Evolutionary conservation across 176 grass and related monocot species (phyloP).

Genomic region (Sorghum bicolor): Sorghum_bicolor_NCBIv3 NC_012878.2:54035501-54036000

Average conservation of each 20-base stretch:
- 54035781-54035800: not conserved
- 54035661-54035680: not conserved
- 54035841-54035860: not conserved
- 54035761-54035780: not conserved
- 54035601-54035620: not conserved
- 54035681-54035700: not conserved
- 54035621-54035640: not conserved
- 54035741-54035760: not conserved
- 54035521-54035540: not conserved
- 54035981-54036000: not conserved
- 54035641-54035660: not conserved
- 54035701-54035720: not conserved
- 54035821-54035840: slow-evolving; percentile 21
- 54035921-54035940: not conserved
- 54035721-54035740: not conserved
- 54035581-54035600: not conserved
- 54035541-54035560: not conserved
- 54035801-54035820: not conserved
- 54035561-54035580: not conserved
- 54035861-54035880: not conserved
- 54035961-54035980: not conserved
- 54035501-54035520: not conserved
- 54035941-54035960: not conserved
- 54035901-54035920: not conserved
- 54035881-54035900: not conserved